These are phyloP conservation scores for Nannizzia gypsea DNA, from an alignment of 2,329 filamentous ascomycete species.

Conservation along the genomic window DNA sequence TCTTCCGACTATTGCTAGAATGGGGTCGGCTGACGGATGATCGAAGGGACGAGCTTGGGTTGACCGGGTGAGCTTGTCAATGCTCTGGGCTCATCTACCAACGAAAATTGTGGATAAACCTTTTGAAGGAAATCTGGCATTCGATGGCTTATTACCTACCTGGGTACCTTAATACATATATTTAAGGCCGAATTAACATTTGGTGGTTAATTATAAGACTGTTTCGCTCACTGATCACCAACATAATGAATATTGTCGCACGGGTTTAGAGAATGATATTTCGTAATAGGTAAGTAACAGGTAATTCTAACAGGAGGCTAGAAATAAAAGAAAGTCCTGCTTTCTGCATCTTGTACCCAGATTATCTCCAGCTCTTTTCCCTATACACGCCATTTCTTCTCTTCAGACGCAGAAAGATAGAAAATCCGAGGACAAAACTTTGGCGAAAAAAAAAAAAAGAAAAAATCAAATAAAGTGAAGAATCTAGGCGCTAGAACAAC, in stretches of 20 bases:
- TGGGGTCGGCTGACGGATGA: conserved; percentile 63
- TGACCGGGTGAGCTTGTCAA: conserved; percentile 15
- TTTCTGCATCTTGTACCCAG: neutral
- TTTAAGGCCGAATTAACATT: too few species aligned
- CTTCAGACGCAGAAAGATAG: too few species aligned
- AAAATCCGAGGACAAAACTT: too few species aligned
- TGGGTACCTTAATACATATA: too few species aligned
- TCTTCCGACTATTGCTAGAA: conserved; percentile 66
- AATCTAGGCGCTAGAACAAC: neutral
- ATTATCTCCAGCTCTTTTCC: neutral
- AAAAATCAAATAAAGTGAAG: neutral
- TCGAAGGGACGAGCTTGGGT: conserved; percentile 38
- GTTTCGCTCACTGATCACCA: too few species aligned
- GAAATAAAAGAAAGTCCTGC: neutral
- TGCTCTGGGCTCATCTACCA: neutral
- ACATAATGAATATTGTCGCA: too few species aligned
- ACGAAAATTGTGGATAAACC: neutral
- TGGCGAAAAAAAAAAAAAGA: neutral
- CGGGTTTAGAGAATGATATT: neutral
- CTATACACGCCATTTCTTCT: too few species aligned
- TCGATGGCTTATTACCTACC: too few species aligned
- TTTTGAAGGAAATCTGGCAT: neutral
- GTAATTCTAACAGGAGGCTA: neutral
- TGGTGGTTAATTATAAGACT: too few species aligned
- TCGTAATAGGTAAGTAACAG: neutral